phyloP scores from a whole-genome alignment of 2,329 filamentous ascomycete genomes.

The Talaromyces marneffei region DNA sequence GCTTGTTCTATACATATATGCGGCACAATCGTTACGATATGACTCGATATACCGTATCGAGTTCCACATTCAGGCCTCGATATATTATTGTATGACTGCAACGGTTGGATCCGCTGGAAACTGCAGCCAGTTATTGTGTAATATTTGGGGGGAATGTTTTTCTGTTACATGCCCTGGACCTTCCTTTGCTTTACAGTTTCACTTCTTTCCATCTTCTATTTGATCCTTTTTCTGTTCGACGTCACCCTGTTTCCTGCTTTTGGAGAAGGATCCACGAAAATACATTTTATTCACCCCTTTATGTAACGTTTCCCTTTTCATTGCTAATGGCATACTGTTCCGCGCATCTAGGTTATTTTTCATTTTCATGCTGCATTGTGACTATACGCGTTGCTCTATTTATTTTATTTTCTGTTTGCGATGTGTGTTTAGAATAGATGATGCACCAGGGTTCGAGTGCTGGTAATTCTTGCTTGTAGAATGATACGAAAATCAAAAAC shows the following conservation, averaged over 20 bases:
- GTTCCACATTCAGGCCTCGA: conserved; percentile 4
- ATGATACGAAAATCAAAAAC: conserved; percentile 10
- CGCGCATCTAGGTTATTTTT: conserved; percentile 6
- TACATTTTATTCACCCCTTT: conserved; percentile 7
- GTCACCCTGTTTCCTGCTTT: conserved; percentile 11
- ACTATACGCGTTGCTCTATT: conserved; percentile 5
- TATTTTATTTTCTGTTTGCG: not conserved
- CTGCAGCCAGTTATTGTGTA: conserved; percentile 25
- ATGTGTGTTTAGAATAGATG: conserved; percentile 14
- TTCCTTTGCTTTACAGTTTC: conserved; percentile 11
- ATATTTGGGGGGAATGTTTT: conserved; percentile 11
- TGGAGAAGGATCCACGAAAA: conserved; percentile 12
- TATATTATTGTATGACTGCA: conserved; percentile 17
- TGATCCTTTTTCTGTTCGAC: not conserved
- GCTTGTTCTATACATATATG: not conserved
- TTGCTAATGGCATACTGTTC: conserved; percentile 1
- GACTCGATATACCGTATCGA: conserved; percentile 2
- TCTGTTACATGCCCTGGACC: not conserved
- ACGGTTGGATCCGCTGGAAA: conserved; percentile 32
- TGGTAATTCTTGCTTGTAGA: conserved; percentile 2
- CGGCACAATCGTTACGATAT: conserved; percentile 2
- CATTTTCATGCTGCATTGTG: conserved; percentile 10
- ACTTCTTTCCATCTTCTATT: conserved; percentile 3
- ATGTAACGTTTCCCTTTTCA: not conserved
- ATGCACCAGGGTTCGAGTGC: conserved; percentile 13